phyloP scores from a whole-genome alignment of 805 yeast species.

The Naumovozyma castellii region DNA sequence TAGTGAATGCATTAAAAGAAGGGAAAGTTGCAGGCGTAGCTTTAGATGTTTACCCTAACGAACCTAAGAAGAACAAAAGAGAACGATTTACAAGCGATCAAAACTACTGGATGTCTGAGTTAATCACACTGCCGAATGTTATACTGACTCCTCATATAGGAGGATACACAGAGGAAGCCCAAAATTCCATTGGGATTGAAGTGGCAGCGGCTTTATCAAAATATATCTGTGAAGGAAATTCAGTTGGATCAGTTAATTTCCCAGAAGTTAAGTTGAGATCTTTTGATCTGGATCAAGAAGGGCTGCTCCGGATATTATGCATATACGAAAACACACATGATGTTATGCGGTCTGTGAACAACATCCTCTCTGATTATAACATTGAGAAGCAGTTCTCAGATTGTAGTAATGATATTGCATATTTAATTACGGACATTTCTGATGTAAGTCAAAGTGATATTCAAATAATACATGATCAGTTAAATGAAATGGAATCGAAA shows the following conservation, averaged over 20 bases:
- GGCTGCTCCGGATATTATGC: conserved; percentile 84
- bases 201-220: conserved; percentile 76
- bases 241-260: conserved; percentile 94
- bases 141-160: conserved; percentile 96
- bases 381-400: conserved; percentile 96
- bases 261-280: conserved; percentile 92
- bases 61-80: conserved; percentile 92
- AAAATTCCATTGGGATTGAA: conserved; percentile 91
- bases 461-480: conserved; percentile 68
- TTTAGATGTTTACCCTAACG: conserved; percentile 88
- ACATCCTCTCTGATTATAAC: conserved; percentile 85
- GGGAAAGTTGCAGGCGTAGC: conserved; percentile 97
- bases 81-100: conserved; percentile 59
- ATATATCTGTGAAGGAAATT: conserved; percentile 90
- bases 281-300: conserved; percentile 71
- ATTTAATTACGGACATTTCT: conserved; percentile 92
- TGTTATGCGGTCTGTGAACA: conserved; percentile 92
- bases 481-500: conserved; percentile 81
- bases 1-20: conserved; percentile 77
- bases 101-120: conserved; percentile 75
- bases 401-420: conserved; percentile 89
- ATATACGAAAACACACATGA: conserved; percentile 97
- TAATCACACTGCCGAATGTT: conserved; percentile 72
- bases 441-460: conserved; percentile 75
- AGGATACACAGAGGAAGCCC: conserved; percentile 98